Conservation (phyloP, 2,329 filamentous ascomycete species). For the Colletotrichum ledebouriae region DNA sequence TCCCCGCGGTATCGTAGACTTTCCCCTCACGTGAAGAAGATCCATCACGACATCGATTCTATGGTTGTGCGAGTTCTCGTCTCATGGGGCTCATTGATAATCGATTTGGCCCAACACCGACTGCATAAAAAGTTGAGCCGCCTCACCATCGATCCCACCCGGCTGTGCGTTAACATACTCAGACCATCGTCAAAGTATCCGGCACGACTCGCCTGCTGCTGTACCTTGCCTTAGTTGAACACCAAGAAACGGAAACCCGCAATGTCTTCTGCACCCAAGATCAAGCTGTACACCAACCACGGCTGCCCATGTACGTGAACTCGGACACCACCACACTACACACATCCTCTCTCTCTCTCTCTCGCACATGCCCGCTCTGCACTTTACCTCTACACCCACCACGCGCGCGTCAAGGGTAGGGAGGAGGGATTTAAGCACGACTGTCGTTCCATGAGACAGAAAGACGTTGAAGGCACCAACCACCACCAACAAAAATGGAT, state of each 20-base stretch:
- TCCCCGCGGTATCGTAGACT: constrained; percentile 2
- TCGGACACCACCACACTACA: neutral
- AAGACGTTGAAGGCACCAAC: neutral
- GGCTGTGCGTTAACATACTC: neutral
- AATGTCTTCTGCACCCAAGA: constrained; percentile 55
- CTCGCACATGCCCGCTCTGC: neutral
- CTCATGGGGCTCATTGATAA: constrained; percentile 18
- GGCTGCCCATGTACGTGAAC: constrained; percentile 69
- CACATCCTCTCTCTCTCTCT: neutral
- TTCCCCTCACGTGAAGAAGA: constrained; percentile 6
- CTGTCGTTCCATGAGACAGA: neutral
- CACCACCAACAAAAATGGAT: neutral
- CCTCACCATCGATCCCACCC: neutral
- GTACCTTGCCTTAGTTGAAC: no score
- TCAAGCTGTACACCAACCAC: constrained; percentile 79
- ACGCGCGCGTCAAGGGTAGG: neutral
- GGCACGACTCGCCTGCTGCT: no score
- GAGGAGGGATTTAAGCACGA: constrained; percentile 1
- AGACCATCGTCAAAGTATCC: neutral
- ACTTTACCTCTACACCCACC: neutral
- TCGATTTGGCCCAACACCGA: neutral
- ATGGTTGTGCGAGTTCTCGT: constrained; percentile 17
- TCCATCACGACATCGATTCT: constrained; percentile 26
- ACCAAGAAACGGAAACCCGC: neutral
- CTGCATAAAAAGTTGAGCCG: neutral